Base-by-base conservation (phyloP, 768 basidiomycete genomes). In the Strobilomyces echinocephalus region DNA sequence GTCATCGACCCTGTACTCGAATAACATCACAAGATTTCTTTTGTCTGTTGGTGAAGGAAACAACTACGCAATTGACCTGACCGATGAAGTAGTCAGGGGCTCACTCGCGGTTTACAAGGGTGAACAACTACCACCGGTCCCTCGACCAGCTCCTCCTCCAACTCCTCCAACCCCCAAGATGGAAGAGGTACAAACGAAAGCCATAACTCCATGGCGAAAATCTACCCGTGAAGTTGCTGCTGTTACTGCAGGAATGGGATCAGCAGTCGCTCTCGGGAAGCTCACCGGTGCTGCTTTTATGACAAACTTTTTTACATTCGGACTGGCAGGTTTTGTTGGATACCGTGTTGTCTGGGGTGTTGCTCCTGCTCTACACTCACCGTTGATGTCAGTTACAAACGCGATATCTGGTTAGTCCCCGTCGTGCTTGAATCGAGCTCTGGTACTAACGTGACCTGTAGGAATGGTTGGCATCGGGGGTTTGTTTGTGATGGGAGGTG, bases 291-390 rank as follows among this genome's bases (percentile, higher is more conserved):
- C 86, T 16, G 82, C 82, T 1, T 93, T 94, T 69, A 94, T 94
- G 91, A 80, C 81, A 60, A 88, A 84, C 64, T 89, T 93, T 69
- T 91, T 92, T 64, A 91, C 87, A 1, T 91, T 94, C 63, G 90
- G 91, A 18, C 76, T 94, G 57, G 91, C 91, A 41, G 86, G 88
- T 26, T 65, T 93, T 40, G 87, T 93, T 49, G 91, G 91, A 16
- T 92, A 91, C 64, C 83, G 90, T 61, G 90, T 92, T 5, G 84
- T 94, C 16, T 94, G 91, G 91, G 88, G 88, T 53, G 91, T 94
- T 40, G 80, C 87, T 28, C 91, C 91, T 38, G 91, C 91, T 16
- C 69, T 93, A 46, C 91, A 94, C 67, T 92, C 91, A 20, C 91
- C 91, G 14, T 72, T 93, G 53, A 94, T 94, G 90, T 89, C 87